These are phyloP conservation scores for Fusarium phyllophilum DNA, from an alignment of 2,329 filamentous ascomycete species.

Conservation along the genomic window DNA sequence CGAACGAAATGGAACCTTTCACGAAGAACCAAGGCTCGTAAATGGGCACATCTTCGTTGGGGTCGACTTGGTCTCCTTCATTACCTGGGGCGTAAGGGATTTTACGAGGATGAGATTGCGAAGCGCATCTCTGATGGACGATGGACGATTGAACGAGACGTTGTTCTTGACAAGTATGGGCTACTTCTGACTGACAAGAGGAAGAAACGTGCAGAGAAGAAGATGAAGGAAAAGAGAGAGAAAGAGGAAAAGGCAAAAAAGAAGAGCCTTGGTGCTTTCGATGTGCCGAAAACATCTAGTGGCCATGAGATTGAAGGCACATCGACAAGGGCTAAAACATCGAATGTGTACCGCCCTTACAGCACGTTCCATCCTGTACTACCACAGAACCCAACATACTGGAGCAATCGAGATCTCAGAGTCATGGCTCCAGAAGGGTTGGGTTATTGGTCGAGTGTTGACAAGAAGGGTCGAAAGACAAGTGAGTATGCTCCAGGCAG, in stretches of 20 bases:
- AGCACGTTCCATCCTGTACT: slow-evolving; percentile 42
- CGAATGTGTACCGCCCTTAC: slow-evolving; percentile 44
- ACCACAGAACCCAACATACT: slow-evolving; percentile 34
- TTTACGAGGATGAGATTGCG: slow-evolving; percentile 16
- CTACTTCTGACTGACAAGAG: slow-evolving; percentile 17
- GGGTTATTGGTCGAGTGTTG: slow-evolving; percentile 39
- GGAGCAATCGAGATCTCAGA: slow-evolving; percentile 43
- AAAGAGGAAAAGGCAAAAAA: slow-evolving; percentile 8
- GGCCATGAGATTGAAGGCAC: slow-evolving; percentile 6
- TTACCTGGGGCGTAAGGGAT: slow-evolving; percentile 7
- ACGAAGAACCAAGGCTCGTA: neutral
- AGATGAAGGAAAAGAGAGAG: slow-evolving; percentile 3
- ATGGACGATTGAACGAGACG: slow-evolving; percentile 18
- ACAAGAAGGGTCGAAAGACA: slow-evolving; percentile 28
- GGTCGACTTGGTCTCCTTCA: slow-evolving; percentile 16
- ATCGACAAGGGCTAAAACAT: slow-evolving; percentile 31
- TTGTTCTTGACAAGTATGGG: slow-evolving; percentile 11
- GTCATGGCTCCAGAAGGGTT: slow-evolving; percentile 44
- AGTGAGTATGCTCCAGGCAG: slow-evolving; percentile 14
- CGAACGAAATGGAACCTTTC: slow-evolving; percentile 15
- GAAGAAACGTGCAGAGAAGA: slow-evolving; percentile 8
- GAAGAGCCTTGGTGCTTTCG: neutral
- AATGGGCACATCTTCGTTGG: slow-evolving; percentile 19
- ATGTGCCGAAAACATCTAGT: neutral
- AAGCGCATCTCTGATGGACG: slow-evolving; percentile 15